A percentile compares a stretch with the other conserved stretches of the same genome.
phyloP scores from a whole-genome alignment of 2,329 filamentous ascomycete species.

The Aphanoascus verrucosus region DNA sequence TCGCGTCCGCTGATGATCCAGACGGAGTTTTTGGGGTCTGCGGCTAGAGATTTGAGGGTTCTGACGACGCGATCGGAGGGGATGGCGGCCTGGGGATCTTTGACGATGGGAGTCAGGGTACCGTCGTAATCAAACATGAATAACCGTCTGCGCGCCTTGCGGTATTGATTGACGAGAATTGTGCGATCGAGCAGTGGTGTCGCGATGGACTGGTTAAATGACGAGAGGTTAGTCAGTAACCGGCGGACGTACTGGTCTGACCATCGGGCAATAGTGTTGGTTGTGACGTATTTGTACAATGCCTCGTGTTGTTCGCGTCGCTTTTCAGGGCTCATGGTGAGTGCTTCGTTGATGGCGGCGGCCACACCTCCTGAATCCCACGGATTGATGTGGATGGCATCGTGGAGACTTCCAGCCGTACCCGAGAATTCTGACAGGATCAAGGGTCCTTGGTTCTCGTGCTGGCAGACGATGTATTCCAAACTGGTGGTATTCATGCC shows the following conservation, averaged over 20 bases:
- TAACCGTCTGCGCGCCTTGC: constrained; percentile 62
- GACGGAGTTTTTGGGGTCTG: constrained; percentile 74
- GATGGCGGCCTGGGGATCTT: constrained; percentile 77
- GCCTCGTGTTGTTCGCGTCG: constrained; percentile 59
- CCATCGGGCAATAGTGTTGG: constrained; percentile 79
- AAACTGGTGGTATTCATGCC: constrained; percentile 97
- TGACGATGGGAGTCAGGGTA: constrained; percentile 88
- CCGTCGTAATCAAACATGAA: constrained; percentile 99
- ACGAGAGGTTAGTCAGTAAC: constrained; percentile 67
- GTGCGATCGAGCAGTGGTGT: constrained; percentile 74
- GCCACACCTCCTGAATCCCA: constrained; percentile 85
- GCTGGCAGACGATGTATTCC: constrained; percentile 89
- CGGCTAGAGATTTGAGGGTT: constrained; percentile 66
- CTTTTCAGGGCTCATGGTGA: constrained; percentile 60
- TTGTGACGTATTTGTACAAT: constrained; percentile 74
- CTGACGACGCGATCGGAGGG: constrained; percentile 74
- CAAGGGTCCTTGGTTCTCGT: constrained; percentile 71
- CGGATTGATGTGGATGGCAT: constrained; percentile 91
- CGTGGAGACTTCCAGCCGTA: constrained; percentile 72
- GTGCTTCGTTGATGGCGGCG: constrained; percentile 66
- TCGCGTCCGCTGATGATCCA: constrained; percentile 98
- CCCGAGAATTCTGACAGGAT: constrained; percentile 96
- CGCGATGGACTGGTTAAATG: constrained; percentile 60
- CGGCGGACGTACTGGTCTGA: constrained; percentile 67
- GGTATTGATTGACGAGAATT: constrained; percentile 62